phyloP scores from a whole-genome alignment of 2,329 filamentous ascomycete genomes.

The Pseudopyricularia javanii region DNA sequence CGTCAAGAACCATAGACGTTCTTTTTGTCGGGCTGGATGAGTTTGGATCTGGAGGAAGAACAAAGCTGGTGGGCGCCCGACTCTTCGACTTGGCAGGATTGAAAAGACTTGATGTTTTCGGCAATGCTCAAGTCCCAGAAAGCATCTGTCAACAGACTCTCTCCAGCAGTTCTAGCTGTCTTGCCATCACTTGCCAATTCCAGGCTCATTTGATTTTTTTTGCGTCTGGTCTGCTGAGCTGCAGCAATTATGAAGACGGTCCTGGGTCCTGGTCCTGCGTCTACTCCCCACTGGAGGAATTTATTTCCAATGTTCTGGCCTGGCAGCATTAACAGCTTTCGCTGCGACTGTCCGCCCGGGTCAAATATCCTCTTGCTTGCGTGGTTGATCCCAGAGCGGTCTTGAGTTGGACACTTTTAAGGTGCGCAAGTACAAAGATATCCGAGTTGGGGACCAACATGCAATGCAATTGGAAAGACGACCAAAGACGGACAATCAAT shows the following conservation, averaged over 20 bases:
- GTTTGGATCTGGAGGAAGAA: not conserved
- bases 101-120: not conserved
- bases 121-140: not conserved
- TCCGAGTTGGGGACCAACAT: not conserved
- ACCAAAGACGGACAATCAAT: not conserved
- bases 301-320: not conserved
- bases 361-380: not conserved
- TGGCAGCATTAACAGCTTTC: not conserved
- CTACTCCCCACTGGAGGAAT: slow-evolving; percentile 2
- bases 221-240: not conserved
- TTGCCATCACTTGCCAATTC: not conserved
- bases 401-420: slow-evolving; percentile 1
- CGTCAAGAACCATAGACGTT: not conserved
- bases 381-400: not conserved
- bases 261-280: too few species aligned
- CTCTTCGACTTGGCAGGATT: not conserved
- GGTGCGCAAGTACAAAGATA: not conserved
- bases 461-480: not conserved
- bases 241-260: not conserved
- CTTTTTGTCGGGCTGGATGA: not conserved
- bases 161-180: not conserved
- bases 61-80: not conserved
- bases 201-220: not conserved
- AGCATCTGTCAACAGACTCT: not conserved
- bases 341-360: not conserved